Percentiles rank a stretch among this genome's conserved stretches.
Evolutionary conservation across 2,329 filamentous ascomycete species (phyloP).

Genomic region (Beauveria caledonica): DNA sequence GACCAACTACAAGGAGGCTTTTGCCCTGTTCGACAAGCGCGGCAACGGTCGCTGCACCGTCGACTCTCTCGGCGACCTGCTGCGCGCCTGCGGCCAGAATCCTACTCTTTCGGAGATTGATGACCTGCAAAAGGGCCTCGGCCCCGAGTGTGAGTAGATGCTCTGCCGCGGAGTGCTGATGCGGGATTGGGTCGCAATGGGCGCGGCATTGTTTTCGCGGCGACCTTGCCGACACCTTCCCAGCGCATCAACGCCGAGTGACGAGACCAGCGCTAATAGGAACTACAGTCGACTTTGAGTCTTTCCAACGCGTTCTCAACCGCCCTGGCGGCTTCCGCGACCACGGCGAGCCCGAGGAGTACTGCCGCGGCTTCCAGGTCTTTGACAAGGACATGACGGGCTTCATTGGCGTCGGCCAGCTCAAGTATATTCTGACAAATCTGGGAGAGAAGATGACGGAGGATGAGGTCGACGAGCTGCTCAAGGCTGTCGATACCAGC

Average conservation of each 20-base stretch:
- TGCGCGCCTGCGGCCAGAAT: constrained; percentile 96
- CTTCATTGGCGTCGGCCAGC: constrained; percentile 93
- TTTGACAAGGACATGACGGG: constrained; percentile 99
- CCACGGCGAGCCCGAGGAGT: constrained; percentile 94
- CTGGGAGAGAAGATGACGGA: constrained; percentile 99
- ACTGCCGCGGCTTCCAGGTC: constrained; percentile 97
- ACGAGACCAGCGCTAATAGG: neutral
- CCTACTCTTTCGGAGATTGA: constrained; percentile 88
- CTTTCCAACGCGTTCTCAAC: constrained; percentile 94
- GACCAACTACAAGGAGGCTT: constrained; percentile 99
- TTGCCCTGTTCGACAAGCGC: constrained; percentile 99
- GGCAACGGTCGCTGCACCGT: constrained; percentile 86
- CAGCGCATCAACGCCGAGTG: neutral
- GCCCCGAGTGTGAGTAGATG: constrained; percentile 72
- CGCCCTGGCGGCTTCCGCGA: constrained; percentile 97
- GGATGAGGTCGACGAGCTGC: constrained; percentile 95
- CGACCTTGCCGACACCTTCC: neutral
- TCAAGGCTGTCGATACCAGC: constrained; percentile 96
- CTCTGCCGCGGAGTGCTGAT: neutral
- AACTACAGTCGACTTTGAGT: constrained; percentile 83
- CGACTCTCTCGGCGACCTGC: constrained; percentile 82
- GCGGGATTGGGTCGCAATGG: constrained; percentile 8
- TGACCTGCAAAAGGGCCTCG: constrained; percentile 84
- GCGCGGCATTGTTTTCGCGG: constrained; percentile 2
- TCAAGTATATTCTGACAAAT: constrained; percentile 97